These are phyloP conservation scores for Malassezia dermatis DNA, from an alignment of 1,284 basidiomycete species.

Conservation along the genomic window DNA sequence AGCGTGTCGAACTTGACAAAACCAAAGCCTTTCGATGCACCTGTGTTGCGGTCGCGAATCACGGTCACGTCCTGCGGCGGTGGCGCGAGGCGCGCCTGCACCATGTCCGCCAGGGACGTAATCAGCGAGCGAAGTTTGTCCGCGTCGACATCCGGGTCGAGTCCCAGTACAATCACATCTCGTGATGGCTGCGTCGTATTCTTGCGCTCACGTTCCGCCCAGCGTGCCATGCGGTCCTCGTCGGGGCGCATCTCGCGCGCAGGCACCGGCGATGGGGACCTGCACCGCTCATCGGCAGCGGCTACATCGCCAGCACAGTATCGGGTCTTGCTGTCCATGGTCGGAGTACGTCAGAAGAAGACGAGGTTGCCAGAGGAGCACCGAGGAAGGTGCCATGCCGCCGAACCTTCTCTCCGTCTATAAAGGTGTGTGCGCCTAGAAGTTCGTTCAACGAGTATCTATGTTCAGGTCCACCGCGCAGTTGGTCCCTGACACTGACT, in stretches of 20 bases:
- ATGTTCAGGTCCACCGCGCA: slow-evolving; percentile 4
- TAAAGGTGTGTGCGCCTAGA: not conserved
- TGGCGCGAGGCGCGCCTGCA: slow-evolving; percentile 12
- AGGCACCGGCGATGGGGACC: slow-evolving; percentile 8
- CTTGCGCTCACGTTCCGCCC: slow-evolving; percentile 5
- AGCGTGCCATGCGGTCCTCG: not conserved
- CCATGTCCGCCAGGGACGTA: slow-evolving; percentile 13
- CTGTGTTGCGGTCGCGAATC: slow-evolving; percentile 16
- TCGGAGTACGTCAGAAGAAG: not conserved
- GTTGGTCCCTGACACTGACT: slow-evolving; percentile 4
- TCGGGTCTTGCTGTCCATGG: not conserved
- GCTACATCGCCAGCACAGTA: not conserved
- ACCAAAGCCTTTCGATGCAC: slow-evolving; percentile 15
- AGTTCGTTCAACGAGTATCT: slow-evolving; percentile 5
- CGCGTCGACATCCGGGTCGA: slow-evolving; percentile 15
- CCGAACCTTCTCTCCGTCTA: not conserved
- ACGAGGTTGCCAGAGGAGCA: not conserved
- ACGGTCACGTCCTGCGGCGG: slow-evolving; percentile 18
- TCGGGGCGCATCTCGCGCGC: not conserved
- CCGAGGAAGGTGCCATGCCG: not conserved
- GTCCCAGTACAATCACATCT: slow-evolving; percentile 17
- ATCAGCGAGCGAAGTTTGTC: slow-evolving; percentile 15
- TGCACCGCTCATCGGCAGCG: not conserved
- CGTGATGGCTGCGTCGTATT: slow-evolving; percentile 13
- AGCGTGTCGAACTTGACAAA: slow-evolving; percentile 19